Conservation (phyloP, 2,329 filamentous ascomycete species). For the Hysterium pulicare region DNA sequence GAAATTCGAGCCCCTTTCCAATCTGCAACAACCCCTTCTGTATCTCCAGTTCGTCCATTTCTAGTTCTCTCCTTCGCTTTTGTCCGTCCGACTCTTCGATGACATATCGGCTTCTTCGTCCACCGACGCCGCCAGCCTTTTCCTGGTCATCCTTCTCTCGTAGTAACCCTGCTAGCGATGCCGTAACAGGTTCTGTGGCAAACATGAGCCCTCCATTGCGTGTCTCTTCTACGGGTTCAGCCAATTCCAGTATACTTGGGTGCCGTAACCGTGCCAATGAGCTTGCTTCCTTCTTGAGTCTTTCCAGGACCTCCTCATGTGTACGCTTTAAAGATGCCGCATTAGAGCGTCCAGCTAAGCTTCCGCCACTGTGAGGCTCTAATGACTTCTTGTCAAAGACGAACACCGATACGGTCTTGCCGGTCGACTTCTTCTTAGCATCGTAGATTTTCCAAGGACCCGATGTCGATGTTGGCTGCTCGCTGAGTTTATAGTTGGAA, state of each 20-base stretch:
- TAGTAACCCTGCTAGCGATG: conserved; percentile 77
- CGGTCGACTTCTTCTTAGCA: conserved; percentile 92
- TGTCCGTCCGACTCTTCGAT: conserved; percentile 75
- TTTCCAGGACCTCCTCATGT: conserved; percentile 85
- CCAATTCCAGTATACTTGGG: conserved; percentile 85
- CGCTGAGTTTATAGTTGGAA: conserved; percentile 81
- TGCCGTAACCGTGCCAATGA: conserved; percentile 85
- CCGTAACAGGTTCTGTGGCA: conserved; percentile 86
- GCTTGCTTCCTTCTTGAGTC: conserved; percentile 86
- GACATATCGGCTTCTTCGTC: conserved; percentile 73
- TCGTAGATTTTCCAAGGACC: conserved; percentile 98
- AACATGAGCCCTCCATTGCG: conserved; percentile 90
- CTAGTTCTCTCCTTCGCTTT: conserved; percentile 69
- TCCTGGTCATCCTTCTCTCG: conserved; percentile 90
- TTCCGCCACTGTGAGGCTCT: conserved; percentile 62
- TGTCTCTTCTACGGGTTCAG: conserved; percentile 94
- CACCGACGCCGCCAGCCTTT: conserved; percentile 62
- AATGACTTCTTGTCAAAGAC: conserved; percentile 89
- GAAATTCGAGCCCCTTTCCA: conserved; percentile 88
- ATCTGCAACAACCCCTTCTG: conserved; percentile 94
- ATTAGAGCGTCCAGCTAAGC: conserved; percentile 57
- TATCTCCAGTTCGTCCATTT: conserved; percentile 95
- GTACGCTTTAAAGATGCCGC: conserved; percentile 71
- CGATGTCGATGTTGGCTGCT: conserved; percentile 71
- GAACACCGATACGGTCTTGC: conserved; percentile 85